Conservation (phyloP, 2,329 filamentous ascomycete genomes). For the Fusarium sp. region DNA sequence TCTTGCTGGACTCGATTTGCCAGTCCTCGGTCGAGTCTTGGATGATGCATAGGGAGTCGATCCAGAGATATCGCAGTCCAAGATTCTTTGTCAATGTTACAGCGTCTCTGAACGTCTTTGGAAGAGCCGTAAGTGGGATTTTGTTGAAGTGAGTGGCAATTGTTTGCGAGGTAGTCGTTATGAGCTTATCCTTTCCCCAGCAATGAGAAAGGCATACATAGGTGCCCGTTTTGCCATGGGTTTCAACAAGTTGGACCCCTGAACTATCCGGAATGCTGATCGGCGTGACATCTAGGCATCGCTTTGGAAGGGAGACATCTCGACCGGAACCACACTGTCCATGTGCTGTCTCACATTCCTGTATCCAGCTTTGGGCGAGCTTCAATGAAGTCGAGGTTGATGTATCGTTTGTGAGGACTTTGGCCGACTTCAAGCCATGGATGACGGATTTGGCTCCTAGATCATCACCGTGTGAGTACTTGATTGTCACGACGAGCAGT, state of each 20-base stretch:
- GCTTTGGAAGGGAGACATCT: not conserved
- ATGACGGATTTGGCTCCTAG: not conserved
- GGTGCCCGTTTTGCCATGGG: not conserved
- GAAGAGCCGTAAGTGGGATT: not conserved
- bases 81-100: slow-evolving; percentile 4
- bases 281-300: not conserved
- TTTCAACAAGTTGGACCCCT: not conserved
- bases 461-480: not conserved
- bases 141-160: not conserved
- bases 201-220: not conserved
- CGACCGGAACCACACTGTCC: not conserved
- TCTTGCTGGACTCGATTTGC: slow-evolving; percentile 3
- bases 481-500: too few species aligned
- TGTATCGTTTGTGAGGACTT: not conserved
- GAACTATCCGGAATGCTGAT: not conserved
- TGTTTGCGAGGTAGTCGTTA: not conserved
- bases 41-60: slow-evolving; percentile 33
- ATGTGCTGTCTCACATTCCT: not conserved
- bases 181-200: slow-evolving; percentile 1
- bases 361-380: not conserved
- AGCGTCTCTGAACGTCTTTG: slow-evolving; percentile 12
- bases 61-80: slow-evolving; percentile 23
- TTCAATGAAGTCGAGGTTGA: not conserved
- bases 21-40: slow-evolving; percentile 17
- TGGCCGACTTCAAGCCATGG: not conserved